Evolutionary conservation across 371 early-diverging fungal genomes (phyloP).

Genomic region (Funneliformis caledonium): DNA sequence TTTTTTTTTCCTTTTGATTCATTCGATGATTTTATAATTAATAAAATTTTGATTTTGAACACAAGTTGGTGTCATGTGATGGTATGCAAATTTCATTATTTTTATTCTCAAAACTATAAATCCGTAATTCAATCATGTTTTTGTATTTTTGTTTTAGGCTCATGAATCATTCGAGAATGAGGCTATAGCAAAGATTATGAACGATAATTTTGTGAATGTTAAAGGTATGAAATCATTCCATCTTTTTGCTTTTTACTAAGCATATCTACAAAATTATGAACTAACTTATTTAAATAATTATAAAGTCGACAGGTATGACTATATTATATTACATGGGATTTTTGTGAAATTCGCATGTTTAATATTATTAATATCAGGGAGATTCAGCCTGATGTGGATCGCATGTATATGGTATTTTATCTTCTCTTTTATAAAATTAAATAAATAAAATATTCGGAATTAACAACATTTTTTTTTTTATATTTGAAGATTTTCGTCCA

Average conservation of each 20-base stretch:
- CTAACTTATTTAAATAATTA: background rate
- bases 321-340: background rate
- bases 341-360: slow-evolving; percentile 5
- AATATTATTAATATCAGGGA: slow-evolving; percentile 54
- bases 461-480: background rate
- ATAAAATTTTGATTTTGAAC: background rate
- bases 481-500: slow-evolving; percentile 49
- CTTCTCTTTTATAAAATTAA: background rate
- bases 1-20: background rate
- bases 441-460: background rate
- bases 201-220: slow-evolving; percentile 61
- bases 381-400: slow-evolving; percentile 71
- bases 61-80: slow-evolving; percentile 73
- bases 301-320: slow-evolving; percentile 24
- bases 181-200: slow-evolving; percentile 61
- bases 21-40: background rate
- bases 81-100: slow-evolving; percentile 41
- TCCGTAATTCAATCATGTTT: background rate
- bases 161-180: slow-evolving; percentile 69
- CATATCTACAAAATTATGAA: background rate
- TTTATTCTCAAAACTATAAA: background rate
- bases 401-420: slow-evolving; percentile 58
- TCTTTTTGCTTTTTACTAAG: background rate
- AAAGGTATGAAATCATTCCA: slow-evolving; percentile 50
- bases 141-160: slow-evolving; percentile 42